A percentile compares a stretch with the other conserved stretches of the same genome.
phyloP scores from a whole-genome alignment of 371 early-diverging fungal species.

The Blakeslea trispora region DNA sequence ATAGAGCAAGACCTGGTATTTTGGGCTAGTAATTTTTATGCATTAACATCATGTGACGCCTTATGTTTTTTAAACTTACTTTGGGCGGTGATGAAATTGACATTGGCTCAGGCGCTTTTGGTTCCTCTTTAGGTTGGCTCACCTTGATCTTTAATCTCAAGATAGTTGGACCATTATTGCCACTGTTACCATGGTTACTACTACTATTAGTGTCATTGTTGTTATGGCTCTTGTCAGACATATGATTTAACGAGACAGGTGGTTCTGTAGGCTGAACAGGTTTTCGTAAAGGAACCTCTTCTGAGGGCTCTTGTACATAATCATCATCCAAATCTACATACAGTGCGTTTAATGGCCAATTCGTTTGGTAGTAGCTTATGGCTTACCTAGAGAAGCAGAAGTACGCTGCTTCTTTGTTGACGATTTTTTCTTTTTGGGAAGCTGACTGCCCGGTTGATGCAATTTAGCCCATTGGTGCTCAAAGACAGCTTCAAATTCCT shows the following conservation, averaged over 20 bases:
- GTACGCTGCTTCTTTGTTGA: slow-evolving; percentile 8
- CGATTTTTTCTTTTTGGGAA: slow-evolving; percentile 18
- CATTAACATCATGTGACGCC: no score
- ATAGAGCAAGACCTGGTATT: slow-evolving; percentile 21
- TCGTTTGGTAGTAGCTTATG: no score
- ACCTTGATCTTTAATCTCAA: slow-evolving; percentile 9
- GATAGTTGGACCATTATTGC: slow-evolving; percentile 10
- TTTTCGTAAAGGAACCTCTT: no score
- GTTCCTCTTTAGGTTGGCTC: not conserved
- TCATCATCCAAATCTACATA: no score
- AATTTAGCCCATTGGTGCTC: slow-evolving; percentile 71
- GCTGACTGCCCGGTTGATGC: slow-evolving; percentile 11
- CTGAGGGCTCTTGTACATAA: no score
- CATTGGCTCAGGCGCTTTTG: not conserved
- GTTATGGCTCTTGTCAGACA: no score
- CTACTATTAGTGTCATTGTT: no score
- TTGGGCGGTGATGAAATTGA: not conserved
- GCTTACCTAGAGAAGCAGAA: slow-evolving; percentile 6
- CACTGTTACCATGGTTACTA: slow-evolving; percentile 2
- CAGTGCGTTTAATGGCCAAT: no score
- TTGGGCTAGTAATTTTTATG: slow-evolving; percentile 8
- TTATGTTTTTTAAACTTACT: not conserved
- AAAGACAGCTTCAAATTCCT: slow-evolving; percentile 53
- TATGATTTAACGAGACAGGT: no score
- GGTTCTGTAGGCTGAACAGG: no score